Percentiles rank a stretch among this genome's conserved stretches.
These are phyloP conservation scores for Pseudoturritis turrita DNA, from an alignment of 345 rosid species.

Conservation along the genomic window DNA sequence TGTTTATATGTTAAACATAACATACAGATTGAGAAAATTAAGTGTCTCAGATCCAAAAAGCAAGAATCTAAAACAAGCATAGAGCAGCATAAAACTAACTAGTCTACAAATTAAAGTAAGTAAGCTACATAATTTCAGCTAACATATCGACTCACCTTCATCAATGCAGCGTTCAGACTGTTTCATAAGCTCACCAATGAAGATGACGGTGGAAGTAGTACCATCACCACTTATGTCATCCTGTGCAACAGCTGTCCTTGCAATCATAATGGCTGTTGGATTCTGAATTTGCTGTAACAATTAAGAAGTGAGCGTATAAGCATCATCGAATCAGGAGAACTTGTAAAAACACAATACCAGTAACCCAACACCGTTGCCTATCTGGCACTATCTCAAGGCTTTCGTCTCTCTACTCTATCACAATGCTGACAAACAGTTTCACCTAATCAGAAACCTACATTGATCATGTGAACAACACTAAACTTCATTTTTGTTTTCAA, in stretches of 20 bases:
- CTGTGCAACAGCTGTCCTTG: slow-evolving; percentile 98
- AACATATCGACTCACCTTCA: slow-evolving; percentile 54
- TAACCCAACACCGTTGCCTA: not conserved
- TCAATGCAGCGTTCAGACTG: slow-evolving; percentile 94
- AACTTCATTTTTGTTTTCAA: not conserved
- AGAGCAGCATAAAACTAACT: not conserved
- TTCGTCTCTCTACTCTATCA: not conserved
- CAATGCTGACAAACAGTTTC: not conserved
- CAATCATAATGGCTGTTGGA: slow-evolving; percentile 98
- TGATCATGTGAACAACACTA: not conserved
- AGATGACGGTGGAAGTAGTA: slow-evolving; percentile 92
- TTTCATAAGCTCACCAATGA: slow-evolving; percentile 98
- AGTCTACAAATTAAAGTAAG: not conserved
- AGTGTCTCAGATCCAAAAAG: not conserved
- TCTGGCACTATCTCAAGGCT: not conserved
- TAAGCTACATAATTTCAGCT: not conserved
- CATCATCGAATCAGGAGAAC: not conserved
- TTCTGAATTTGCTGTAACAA: slow-evolving; percentile 94
- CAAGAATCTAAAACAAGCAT: not conserved
- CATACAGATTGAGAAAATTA: not conserved
- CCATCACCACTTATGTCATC: slow-evolving; percentile 99
- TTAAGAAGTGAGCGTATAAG: slow-evolving; percentile 44
- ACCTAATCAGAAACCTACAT: not conserved
- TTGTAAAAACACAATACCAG: not conserved
- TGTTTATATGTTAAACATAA: not conserved